Conservation (phyloP, 2,329 filamentous ascomycete species). For the Fusarium tjaetaba region DNA sequence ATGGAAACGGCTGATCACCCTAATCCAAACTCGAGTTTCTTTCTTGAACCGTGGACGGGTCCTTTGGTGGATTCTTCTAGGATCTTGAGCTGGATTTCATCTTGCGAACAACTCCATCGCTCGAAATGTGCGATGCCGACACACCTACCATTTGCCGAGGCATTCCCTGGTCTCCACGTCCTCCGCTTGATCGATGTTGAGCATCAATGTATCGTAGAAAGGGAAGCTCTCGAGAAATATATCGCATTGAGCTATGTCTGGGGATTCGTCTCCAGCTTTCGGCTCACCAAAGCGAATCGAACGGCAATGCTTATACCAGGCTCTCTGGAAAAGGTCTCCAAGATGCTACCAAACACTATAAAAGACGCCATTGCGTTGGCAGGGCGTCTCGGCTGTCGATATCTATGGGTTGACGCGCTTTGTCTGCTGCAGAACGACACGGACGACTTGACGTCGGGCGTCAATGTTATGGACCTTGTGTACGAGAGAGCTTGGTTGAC, state of each 20-base stretch:
- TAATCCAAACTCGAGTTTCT: fast-evolving
- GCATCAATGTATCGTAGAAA: fast-evolving
- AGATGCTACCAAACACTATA: fast-evolving
- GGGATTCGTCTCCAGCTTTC: background rate
- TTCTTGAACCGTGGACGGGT: background rate
- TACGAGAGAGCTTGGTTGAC: background rate
- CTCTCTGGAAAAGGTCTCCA: fast-evolving
- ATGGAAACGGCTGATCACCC: fast-evolving
- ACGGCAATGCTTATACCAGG: fast-evolving
- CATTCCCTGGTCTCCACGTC: fast-evolving
- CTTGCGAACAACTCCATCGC: fast-evolving
- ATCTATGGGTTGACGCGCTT: background rate
- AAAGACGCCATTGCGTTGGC: fast-evolving
- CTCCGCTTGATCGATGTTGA: fast-evolving
- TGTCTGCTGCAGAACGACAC: fast-evolving
- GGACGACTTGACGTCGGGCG: fast-evolving
- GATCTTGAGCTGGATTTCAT: background rate
- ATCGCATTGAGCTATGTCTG: background rate
- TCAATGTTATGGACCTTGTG: background rate
- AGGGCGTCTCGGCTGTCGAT: fast-evolving
- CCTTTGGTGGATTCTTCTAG: background rate
- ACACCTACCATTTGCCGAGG: fast-evolving
- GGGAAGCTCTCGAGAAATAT: fast-evolving
- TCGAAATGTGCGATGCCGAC: background rate
- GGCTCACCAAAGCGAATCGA: background rate